Evolutionary conservation across 2,329 filamentous ascomycete genomes (phyloP).

Genomic region (Lecanoromycetidae sp.): DNA sequence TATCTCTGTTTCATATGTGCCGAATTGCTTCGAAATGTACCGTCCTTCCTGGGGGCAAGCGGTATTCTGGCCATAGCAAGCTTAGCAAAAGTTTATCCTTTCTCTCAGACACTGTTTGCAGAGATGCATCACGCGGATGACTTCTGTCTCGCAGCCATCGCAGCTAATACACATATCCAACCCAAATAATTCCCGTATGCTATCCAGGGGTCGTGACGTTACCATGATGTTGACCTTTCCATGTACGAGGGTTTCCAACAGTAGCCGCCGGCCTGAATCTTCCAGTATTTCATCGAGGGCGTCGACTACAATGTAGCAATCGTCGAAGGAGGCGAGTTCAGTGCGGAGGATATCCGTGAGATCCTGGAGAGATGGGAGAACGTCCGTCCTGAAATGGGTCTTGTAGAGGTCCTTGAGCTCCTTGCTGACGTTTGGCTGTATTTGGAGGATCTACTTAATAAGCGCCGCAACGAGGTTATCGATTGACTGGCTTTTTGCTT

Average conservation of each 20-base stretch:
- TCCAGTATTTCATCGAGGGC: conserved; percentile 15
- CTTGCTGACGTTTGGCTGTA: conserved; percentile 2
- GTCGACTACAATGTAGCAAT: conserved; percentile 13
- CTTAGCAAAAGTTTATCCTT: conserved; percentile 9
- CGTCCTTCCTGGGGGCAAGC: conserved; percentile 7
- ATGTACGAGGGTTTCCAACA: conserved; percentile 4
- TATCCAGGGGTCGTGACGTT: conserved; percentile 13
- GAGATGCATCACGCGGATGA: conserved; percentile 3
- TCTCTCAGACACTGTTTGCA: conserved; percentile 9
- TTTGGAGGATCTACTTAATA: conserved; percentile 13
- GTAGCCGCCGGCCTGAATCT: conserved; percentile 5
- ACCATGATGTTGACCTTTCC: conserved; percentile 10
- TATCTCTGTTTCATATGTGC: conserved; percentile 7
- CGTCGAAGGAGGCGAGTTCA: conserved; percentile 4
- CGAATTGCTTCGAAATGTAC: conserved; percentile 3
- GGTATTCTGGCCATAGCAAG: conserved; percentile 3
- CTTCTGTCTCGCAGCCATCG: conserved; percentile 9
- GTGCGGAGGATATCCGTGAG: conserved; percentile 6
- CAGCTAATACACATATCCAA: background rate
- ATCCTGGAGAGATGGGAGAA: conserved; percentile 2
- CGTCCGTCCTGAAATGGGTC: background rate
- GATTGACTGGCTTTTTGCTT: conserved; percentile 10
- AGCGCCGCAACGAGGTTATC: conserved; percentile 11
- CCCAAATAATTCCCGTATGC: conserved; percentile 10
- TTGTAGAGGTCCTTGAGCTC: conserved; percentile 7